phyloP scores from a whole-genome alignment of 441 rosid species.

The Mallotus repandus region DNA sequence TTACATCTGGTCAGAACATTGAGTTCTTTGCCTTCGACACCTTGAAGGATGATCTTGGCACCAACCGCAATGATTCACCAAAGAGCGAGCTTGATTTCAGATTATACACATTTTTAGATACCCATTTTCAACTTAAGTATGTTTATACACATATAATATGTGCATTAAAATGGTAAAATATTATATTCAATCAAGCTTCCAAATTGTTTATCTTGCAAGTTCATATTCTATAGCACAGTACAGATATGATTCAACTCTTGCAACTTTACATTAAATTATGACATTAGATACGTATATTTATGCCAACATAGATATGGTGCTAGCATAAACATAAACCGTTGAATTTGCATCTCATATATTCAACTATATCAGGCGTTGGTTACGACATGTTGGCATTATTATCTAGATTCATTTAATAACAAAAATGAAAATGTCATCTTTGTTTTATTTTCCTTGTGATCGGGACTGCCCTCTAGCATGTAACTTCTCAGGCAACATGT shows the following conservation, averaged over 20 bases:
- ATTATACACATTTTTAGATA: slow-evolving; percentile 23
- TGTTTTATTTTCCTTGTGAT: not conserved
- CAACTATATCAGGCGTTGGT: not conserved
- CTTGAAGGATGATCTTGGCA: slow-evolving; percentile 55
- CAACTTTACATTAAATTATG: too few relatives aligned
- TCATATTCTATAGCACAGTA: not conserved
- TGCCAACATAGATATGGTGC: not conserved
- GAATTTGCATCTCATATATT: not conserved
- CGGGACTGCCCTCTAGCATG: not conserved
- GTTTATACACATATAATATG: not conserved
- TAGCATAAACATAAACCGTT: not conserved
- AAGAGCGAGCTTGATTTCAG: slow-evolving; percentile 71
- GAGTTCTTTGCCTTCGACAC: slow-evolving; percentile 49
- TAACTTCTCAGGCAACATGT: not conserved
- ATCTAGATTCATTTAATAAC: not conserved
- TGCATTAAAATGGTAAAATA: not conserved
- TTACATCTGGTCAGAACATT: slow-evolving; percentile 64
- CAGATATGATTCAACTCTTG: too few relatives aligned
- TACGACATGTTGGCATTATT: not conserved
- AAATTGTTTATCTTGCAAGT: not conserved
- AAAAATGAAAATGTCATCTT: not conserved
- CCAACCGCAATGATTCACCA: slow-evolving; percentile 64
- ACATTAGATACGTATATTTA: too few relatives aligned
- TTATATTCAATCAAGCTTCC: not conserved
- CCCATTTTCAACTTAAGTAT: slow-evolving; percentile 2